phyloP scores from a whole-genome alignment of 345 rosid species.

The Dimocarpus longan region DNA sequence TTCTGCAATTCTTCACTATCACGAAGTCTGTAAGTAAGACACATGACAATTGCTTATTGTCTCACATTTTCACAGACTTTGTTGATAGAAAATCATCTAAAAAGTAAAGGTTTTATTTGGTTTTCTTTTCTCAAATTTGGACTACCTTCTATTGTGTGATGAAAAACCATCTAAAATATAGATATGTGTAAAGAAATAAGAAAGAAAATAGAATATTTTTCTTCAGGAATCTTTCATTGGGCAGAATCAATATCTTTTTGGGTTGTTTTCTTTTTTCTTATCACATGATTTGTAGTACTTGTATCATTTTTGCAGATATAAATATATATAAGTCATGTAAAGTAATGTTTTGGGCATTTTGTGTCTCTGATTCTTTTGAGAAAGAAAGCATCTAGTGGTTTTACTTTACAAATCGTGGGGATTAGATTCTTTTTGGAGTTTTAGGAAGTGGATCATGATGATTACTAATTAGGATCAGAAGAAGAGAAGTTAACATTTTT shows the following conservation, averaged over 20 bases:
- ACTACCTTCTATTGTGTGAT: not conserved
- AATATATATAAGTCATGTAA: too few species aligned
- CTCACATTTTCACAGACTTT: not conserved
- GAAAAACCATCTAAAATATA: not conserved
- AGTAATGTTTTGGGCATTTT: too few species aligned
- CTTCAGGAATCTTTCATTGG: not conserved
- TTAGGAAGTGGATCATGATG: not conserved
- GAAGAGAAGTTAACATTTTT: not conserved
- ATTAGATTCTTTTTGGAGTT: not conserved
- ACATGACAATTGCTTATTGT: not conserved
- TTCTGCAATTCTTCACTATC: slow-evolving; percentile 58
- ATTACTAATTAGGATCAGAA: not conserved
- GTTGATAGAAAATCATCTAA: not conserved
- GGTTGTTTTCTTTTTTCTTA: not conserved
- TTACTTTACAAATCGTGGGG: not conserved
- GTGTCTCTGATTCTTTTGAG: too few species aligned
- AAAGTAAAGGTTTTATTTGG: not conserved
- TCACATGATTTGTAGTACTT: slow-evolving; percentile 1
- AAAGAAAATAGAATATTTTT: not conserved
- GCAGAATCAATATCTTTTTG: not conserved
- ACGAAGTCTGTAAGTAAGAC: slow-evolving; percentile 23
- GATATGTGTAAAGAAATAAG: not conserved
- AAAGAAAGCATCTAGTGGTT: too few species aligned
- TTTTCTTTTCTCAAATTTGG: not conserved
- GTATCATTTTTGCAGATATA: not conserved